Conservation (phyloP, 2,329 filamentous ascomycete species). For the Lachnellula hyalina region DNA sequence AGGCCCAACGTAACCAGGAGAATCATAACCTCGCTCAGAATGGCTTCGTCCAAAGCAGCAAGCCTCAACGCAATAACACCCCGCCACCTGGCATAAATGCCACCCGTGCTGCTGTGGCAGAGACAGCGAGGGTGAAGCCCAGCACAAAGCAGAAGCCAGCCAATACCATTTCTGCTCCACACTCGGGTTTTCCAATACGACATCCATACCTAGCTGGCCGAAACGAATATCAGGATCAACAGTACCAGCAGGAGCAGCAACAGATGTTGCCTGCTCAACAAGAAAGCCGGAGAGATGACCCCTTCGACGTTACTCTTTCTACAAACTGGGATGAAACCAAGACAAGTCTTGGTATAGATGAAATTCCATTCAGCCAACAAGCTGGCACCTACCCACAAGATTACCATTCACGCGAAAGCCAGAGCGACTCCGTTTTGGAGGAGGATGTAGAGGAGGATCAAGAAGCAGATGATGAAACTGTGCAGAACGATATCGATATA, state of each 20-base stretch:
- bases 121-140: too few species aligned
- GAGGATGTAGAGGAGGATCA: not conserved
- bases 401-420: not conserved
- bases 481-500: not conserved
- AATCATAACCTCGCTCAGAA: not conserved
- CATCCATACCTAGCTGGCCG: not conserved
- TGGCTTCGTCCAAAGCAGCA: not conserved
- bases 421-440: not conserved
- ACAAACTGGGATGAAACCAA: not conserved
- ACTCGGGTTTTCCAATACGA: too few species aligned
- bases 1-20: not conserved
- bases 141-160: too few species aligned
- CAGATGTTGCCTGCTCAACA: not conserved
- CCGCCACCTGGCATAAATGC: not conserved
- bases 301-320: not conserved
- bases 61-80: not conserved
- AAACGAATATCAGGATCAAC: not conserved
- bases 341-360: not conserved
- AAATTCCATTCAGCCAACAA: not conserved
- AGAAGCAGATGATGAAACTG: not conserved
- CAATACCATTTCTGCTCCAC: too few species aligned
- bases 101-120: not conserved
- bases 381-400: too few species aligned
- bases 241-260: not conserved
- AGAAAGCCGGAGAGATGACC: not conserved